Conservation (phyloP, 768 basidiomycete genomes). For the Hirschioporus abietinus region DNA sequence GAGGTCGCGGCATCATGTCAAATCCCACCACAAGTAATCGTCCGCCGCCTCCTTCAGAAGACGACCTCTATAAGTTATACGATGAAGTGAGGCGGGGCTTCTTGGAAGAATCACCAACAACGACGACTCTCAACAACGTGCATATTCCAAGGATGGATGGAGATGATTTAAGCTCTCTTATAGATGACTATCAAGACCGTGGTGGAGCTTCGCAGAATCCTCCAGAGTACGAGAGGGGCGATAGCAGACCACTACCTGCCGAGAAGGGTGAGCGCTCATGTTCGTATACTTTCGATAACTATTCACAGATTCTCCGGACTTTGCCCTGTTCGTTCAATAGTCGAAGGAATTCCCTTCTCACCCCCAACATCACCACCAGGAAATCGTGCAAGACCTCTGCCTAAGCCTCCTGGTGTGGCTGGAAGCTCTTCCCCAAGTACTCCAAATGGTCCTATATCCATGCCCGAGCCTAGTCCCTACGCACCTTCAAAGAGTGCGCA, state of each 20-base stretch:
- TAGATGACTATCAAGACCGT: background rate
- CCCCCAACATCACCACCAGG: slow-evolving; percentile 25
- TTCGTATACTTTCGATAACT: background rate
- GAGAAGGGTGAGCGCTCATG: background rate
- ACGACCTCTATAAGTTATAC: slow-evolving; percentile 69
- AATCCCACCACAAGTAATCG: slow-evolving; percentile 25
- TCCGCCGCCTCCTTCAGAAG: slow-evolving; percentile 49
- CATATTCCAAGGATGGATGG: background rate
- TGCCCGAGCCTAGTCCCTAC: background rate
- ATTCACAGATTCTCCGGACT: background rate
- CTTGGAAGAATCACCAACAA: slow-evolving; percentile 39
- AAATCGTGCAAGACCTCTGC: slow-evolving; percentile 21
- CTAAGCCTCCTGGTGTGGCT: slow-evolving; percentile 20
- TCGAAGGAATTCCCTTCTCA: slow-evolving; percentile 17
- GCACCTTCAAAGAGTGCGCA: background rate
- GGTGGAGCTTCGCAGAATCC: background rate
- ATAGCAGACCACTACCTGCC: background rate
- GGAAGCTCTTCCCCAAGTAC: slow-evolving; percentile 10
- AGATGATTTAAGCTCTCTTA: background rate
- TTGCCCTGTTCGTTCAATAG: background rate
- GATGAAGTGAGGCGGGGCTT: slow-evolving; percentile 72
- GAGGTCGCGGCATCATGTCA: slow-evolving; percentile 26
- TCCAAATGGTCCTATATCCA: slow-evolving; percentile 11
- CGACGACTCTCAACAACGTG: background rate
- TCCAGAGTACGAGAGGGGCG: background rate